Conservation (phyloP, 805 yeast species). For the Kuraishia ogatae region DNA sequence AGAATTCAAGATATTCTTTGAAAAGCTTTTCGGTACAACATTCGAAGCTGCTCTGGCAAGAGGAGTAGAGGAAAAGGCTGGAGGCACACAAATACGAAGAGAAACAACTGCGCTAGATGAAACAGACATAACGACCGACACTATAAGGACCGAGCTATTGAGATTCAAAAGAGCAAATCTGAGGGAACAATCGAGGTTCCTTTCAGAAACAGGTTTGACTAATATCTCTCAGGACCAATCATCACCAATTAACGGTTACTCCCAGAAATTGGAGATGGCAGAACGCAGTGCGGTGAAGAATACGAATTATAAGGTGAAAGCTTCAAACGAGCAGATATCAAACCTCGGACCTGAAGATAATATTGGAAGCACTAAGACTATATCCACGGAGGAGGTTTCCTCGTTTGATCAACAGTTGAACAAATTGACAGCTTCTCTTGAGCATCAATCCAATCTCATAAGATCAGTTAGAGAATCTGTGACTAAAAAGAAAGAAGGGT, state of each 20-base stretch:
- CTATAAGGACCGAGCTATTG: slow-evolving; percentile 3
- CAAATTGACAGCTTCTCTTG: background rate
- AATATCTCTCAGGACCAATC: background rate
- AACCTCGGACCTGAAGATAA: no score
- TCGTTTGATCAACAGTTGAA: background rate
- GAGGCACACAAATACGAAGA: slow-evolving; percentile 3
- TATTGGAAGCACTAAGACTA: background rate
- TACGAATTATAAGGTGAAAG: no score
- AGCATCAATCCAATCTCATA: background rate
- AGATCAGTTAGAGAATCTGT: background rate
- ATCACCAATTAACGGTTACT: background rate
- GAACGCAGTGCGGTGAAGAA: background rate
- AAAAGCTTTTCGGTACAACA: slow-evolving; percentile 8
- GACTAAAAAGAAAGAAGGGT: background rate
- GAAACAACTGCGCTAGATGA: background rate
- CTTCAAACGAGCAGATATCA: background rate
- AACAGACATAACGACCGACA: background rate
- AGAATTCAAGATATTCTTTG: slow-evolving; percentile 11
- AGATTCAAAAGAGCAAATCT: slow-evolving; percentile 6
- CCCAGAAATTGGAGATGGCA: no score
- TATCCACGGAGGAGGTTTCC: background rate
- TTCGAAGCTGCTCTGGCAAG: slow-evolving; percentile 6
- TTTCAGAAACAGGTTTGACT: no score
- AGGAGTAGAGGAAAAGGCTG: background rate
- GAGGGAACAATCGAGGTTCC: slow-evolving; percentile 1